Conservation (phyloP, 805 yeast genomes). For the Saturnispora silvae region DNA sequence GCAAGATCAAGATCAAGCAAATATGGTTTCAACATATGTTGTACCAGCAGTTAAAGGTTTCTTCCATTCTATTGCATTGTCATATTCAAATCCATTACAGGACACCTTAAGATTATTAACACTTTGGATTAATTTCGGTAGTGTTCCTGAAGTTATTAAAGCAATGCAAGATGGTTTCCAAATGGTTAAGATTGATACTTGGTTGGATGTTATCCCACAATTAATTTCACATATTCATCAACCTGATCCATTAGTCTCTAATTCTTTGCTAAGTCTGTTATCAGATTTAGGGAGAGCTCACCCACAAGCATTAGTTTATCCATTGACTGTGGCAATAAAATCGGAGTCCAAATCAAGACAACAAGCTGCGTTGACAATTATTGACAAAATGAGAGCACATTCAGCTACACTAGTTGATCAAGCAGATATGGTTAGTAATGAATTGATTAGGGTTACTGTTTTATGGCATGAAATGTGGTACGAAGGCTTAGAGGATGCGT, state of each 20-base stretch:
- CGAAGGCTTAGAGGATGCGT: slow-evolving; percentile 95
- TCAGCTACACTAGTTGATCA: slow-evolving; percentile 80
- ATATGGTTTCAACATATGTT: slow-evolving; percentile 73
- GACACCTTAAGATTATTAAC: slow-evolving; percentile 86
- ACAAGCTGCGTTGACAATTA: slow-evolving; percentile 81
- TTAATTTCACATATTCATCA: slow-evolving; percentile 94
- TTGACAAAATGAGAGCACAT: slow-evolving; percentile 86
- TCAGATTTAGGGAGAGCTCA: slow-evolving; percentile 89
- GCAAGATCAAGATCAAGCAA: slow-evolving; percentile 36
- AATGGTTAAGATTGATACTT: slow-evolving; percentile 80
- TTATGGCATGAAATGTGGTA: slow-evolving; percentile 98
- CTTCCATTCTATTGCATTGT: slow-evolving; percentile 85
- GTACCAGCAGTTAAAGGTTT: slow-evolving; percentile 94
- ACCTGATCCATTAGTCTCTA: slow-evolving; percentile 76
- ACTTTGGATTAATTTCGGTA: slow-evolving; percentile 94
- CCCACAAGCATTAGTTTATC: slow-evolving; percentile 94
- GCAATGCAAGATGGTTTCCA: slow-evolving; percentile 87
- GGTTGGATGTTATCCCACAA: slow-evolving; percentile 95
- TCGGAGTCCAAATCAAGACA: slow-evolving; percentile 86
- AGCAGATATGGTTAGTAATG: slow-evolving; percentile 89
- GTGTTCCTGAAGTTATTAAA: slow-evolving; percentile 78
- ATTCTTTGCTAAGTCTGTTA: slow-evolving; percentile 66
- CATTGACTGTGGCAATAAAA: slow-evolving; percentile 90
- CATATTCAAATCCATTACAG: slow-evolving; percentile 79
- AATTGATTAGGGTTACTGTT: slow-evolving; percentile 87